phyloP scores from a whole-genome alignment of 306 rosid genomes.

The Hippophae tibetana region DNA sequence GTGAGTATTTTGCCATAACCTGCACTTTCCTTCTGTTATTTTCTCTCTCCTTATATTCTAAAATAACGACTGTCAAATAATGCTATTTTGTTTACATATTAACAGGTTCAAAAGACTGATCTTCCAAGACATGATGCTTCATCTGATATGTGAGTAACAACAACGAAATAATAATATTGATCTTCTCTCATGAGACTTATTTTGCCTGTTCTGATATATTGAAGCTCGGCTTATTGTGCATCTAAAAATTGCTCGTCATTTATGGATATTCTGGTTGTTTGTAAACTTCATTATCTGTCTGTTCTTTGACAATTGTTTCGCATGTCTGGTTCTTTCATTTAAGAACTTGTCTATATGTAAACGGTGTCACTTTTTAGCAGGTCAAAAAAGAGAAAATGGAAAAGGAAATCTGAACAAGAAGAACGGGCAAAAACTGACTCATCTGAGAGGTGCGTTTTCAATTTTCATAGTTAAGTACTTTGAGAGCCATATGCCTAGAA shows the following conservation, averaged over 20 bases:
- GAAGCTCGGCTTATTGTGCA: background rate
- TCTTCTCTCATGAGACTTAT: background rate
- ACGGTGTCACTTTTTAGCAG: constrained; percentile 32
- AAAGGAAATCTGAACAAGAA: constrained; percentile 13
- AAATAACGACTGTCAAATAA: background rate
- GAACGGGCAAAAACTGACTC: constrained; percentile 17
- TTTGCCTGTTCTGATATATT: background rate
- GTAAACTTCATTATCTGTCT: background rate
- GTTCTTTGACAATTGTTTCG: background rate
- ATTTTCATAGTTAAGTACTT: background rate
- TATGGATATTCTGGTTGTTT: background rate
- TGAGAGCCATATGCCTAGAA: background rate
- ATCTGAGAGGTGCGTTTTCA: constrained; percentile 17
- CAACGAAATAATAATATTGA: background rate
- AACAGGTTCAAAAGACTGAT: constrained; percentile 36
- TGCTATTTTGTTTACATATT: constrained; percentile 3
- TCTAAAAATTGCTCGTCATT: background rate
- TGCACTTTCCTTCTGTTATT: constrained; percentile 5
- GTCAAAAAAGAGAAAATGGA: constrained; percentile 23
- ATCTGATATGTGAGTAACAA: constrained; percentile 37
- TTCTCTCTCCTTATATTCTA: background rate
- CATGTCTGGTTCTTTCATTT: background rate
- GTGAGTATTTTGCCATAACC: constrained; percentile 28
- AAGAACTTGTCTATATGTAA: background rate
- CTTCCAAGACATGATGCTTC: constrained; percentile 29